phyloP scores from a whole-genome alignment of 2,329 filamentous ascomycete genomes.

The Esteya vermicola region DNA sequence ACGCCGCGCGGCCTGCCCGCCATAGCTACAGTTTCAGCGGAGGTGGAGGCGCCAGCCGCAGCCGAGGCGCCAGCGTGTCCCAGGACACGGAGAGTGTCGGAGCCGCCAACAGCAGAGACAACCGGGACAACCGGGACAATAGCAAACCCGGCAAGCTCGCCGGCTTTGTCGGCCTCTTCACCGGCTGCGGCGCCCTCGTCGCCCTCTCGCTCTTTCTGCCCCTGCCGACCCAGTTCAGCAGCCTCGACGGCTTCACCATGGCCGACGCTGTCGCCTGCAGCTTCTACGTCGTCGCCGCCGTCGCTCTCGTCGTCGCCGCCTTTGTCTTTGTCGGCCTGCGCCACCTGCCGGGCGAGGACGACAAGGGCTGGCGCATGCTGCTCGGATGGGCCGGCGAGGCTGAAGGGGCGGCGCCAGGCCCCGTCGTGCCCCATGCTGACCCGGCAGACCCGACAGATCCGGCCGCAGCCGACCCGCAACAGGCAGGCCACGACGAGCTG shows the following conservation, averaged over 20 bases:
- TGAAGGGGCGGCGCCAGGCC: neutral
- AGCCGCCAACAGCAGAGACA: constrained; percentile 4
- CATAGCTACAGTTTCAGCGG: constrained; percentile 11
- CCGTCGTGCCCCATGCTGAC: too few relatives aligned
- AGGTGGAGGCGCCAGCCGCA: constrained; percentile 9
- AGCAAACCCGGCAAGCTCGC: constrained; percentile 52
- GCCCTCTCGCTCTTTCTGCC: constrained; percentile 74
- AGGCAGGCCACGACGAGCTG: neutral
- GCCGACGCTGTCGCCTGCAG: constrained; percentile 64
- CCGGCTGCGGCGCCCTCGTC: constrained; percentile 79
- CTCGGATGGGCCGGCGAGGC: constrained; percentile 26
- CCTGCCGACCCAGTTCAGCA: constrained; percentile 64
- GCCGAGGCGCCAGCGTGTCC: constrained; percentile 3
- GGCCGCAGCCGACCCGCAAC: neutral
- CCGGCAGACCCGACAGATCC: neutral
- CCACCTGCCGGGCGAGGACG: constrained; percentile 55
- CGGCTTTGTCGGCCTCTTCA: constrained; percentile 83
- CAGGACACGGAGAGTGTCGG: neutral
- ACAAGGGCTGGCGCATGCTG: constrained; percentile 54
- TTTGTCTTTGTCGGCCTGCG: constrained; percentile 69
- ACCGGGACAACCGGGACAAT: constrained; percentile 12
- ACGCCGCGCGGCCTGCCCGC: constrained; percentile 4
- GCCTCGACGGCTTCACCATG: constrained; percentile 56
- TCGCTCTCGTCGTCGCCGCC: constrained; percentile 58
- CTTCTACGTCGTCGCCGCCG: constrained; percentile 70